phyloP scores from a whole-genome alignment of 192 early-diverging fungal species.

The Umbelopsis vinacea region DNA sequence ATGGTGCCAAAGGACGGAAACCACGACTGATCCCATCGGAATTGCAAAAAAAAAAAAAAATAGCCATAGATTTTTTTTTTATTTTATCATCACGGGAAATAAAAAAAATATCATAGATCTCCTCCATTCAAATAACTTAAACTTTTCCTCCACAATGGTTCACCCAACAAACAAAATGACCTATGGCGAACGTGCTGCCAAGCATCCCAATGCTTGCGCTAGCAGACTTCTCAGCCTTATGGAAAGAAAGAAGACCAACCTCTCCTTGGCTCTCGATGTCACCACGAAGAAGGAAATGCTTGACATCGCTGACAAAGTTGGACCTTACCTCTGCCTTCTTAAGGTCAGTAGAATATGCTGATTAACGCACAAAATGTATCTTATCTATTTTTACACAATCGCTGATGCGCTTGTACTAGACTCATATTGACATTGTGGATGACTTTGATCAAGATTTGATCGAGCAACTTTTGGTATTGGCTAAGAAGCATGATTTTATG shows the following conservation, averaged over 20 bases:
- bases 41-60: neutral
- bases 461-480: constrained; percentile 69
- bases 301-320: constrained; percentile 82
- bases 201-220: constrained; percentile 78
- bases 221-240: constrained; percentile 77
- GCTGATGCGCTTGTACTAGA: constrained; percentile 53
- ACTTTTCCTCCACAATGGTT: neutral
- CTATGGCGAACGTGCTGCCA: constrained; percentile 71
- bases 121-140: no score
- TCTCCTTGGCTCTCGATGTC: constrained; percentile 91
- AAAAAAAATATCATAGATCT: neutral
- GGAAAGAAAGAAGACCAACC: constrained; percentile 90
- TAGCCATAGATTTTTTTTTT: neutral
- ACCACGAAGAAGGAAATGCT: constrained; percentile 87
- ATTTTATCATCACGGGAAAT: neutral
- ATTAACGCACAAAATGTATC: no score
- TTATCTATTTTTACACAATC: neutral
- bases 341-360: constrained; percentile 61
- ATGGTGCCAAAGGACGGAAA: constrained; percentile 13
- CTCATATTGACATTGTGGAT: constrained; percentile 91
- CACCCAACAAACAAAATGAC: constrained; percentile 36
- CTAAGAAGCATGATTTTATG: constrained; percentile 89
- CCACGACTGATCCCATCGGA: neutral
- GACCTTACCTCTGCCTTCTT: constrained; percentile 94
- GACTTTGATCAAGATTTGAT: constrained; percentile 93